Conservation (phyloP, 2,329 filamentous ascomycete species). For the Alternaria solani region DNA sequence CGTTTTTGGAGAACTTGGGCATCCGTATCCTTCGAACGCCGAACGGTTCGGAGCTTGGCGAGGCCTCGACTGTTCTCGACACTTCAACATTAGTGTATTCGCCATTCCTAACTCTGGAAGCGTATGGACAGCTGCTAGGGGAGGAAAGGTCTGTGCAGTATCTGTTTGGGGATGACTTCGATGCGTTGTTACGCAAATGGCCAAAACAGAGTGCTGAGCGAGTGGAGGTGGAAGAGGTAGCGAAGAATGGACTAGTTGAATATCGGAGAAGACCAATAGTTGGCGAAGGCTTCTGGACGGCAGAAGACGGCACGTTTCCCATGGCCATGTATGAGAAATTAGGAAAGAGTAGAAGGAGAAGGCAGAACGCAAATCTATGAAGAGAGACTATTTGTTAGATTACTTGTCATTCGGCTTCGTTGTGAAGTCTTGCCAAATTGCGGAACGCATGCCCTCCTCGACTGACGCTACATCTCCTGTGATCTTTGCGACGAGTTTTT, state of each 20-base stretch:
- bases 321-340: slow-evolving; percentile 37
- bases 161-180: slow-evolving; percentile 42
- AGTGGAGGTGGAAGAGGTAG: slow-evolving; percentile 29
- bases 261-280: slow-evolving; percentile 29
- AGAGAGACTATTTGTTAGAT: neutral
- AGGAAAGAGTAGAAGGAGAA: neutral
- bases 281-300: slow-evolving; percentile 36
- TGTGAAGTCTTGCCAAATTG: neutral
- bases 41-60: slow-evolving; percentile 35
- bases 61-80: slow-evolving; percentile 31
- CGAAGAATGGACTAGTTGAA: slow-evolving; percentile 18
- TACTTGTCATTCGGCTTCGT: neutral
- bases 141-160: slow-evolving; percentile 14
- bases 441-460: too few relatives aligned
- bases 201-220: slow-evolving; percentile 37
- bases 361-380: neutral
- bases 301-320: slow-evolving; percentile 36
- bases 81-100: slow-evolving; percentile 37
- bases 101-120: slow-evolving; percentile 39
- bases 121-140: slow-evolving; percentile 24
- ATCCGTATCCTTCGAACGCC: slow-evolving; percentile 35
- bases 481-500: neutral
- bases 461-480: neutral
- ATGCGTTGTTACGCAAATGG: slow-evolving; percentile 38
- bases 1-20: slow-evolving; percentile 29